Evolutionary conservation across 1,284 basidiomycete genomes (phyloP).

Genomic region (Papiliotrema terrestris): DNA sequence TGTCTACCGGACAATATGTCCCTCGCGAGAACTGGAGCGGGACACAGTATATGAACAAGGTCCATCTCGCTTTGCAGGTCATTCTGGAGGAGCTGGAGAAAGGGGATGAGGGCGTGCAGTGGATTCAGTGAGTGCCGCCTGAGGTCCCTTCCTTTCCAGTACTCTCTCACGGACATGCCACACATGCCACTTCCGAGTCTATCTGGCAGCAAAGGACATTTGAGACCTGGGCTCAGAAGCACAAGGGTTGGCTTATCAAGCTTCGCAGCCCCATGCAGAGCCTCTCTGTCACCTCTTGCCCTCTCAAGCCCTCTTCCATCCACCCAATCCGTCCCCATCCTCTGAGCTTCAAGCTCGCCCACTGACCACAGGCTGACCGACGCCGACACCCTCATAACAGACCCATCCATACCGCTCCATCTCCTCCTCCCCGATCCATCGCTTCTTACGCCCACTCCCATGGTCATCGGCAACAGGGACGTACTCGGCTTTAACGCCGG

Average conservation of each 20-base stretch:
- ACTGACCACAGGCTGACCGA: conserved; percentile 4
- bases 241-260: background rate
- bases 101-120: background rate
- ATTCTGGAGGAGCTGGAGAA: conserved; percentile 1
- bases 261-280: no score
- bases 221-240: no score
- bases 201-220: no score
- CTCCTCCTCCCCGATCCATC: conserved; percentile 3
- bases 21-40: background rate
- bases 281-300: no score
- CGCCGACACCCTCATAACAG: conserved; percentile 6
- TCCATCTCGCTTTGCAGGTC: conserved; percentile 4
- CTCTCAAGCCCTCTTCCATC: no score
- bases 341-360: no score
- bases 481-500: conserved; percentile 12
- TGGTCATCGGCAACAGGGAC: conserved; percentile 6
- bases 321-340: no score
- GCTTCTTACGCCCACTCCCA: background rate
- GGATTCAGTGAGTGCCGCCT: conserved; percentile 2
- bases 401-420: conserved; percentile 6
- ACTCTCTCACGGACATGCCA: no score
- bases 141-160: no score
- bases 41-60: conserved; percentile 8
- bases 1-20: background rate
- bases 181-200: no score